Base-by-base conservation (phyloP, 768 basidiomycete genomes). In the Tulasnella sp. region DNA sequence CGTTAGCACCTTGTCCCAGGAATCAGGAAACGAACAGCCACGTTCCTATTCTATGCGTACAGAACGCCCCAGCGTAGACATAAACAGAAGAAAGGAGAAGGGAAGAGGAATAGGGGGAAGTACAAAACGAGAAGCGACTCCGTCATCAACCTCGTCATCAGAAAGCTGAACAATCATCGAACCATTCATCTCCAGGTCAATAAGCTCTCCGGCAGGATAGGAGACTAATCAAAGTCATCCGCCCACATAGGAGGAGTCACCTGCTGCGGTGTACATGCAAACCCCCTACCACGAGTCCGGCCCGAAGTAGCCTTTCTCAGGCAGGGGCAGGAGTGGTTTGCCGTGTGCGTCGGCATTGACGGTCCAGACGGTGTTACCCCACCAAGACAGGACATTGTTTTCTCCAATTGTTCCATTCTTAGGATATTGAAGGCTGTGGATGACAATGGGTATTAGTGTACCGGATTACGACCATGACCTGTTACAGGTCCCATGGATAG, bases 351-450 rank as follows among this genome's bases (percentile, higher is more conserved):
- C 82, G 28, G 74, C 44, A 34, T 82, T 83, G 24, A 64, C 82
- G 28, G 54, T 48, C 42, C 82, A 83, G 41, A 83, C 82, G 54
- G 86, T 89, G 81, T 94, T 94, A 16, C 93, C 93, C 93, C 93
- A 94, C 93, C 93, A 94, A 3, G 81, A 76, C 81, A 90, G 89
- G 64, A 94, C 84, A 9, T 81, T 91, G 46, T 87, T 86, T 16
- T 83, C 6, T 8, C 92, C 93, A 81, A 94, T 92, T 16, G 85
- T 85, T 3, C 92, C 92, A 79, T 92, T 88, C 80, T 82, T 82
- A 1, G 93, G 93, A 83, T 90, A 93, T 85, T 94, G 90, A n/a
- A 93, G 87, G 50, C 84, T 81, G 80, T 80, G 80, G 74, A 83
- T 82, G 46, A 81, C 8, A 69, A 50, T 18, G 24, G 16, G n/a